These are phyloP conservation scores for Apiotrichum siamense DNA, from an alignment of 1,284 basidiomycete genomes.

Conservation along the genomic window DNA sequence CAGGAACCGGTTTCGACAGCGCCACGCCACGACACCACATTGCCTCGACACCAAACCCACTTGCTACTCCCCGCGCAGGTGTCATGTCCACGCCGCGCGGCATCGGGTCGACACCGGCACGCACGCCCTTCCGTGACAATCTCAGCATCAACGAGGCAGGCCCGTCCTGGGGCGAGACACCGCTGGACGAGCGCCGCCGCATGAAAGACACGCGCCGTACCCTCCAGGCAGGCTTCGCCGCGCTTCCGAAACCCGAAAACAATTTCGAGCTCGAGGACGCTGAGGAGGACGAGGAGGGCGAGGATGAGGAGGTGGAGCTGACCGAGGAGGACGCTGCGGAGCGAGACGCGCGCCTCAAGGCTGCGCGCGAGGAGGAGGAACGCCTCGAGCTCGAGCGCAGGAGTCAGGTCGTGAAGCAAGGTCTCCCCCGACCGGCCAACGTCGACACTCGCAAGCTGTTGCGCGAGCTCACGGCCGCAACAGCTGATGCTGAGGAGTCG, in stretches of 20 bases:
- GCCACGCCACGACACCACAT: conserved; percentile 84
- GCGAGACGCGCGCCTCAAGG: conserved; percentile 70
- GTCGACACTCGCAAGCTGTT: conserved; percentile 67
- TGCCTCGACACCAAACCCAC: conserved; percentile 89
- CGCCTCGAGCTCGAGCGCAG: conserved; percentile 70
- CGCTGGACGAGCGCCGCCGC: conserved; percentile 64
- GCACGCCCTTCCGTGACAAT: conserved; percentile 86
- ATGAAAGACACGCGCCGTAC: conserved; percentile 62
- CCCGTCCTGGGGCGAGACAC: conserved; percentile 60
- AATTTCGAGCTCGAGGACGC: conserved; percentile 94
- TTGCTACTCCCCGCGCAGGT: conserved; percentile 67
- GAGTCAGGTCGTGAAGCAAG: conserved; percentile 72
- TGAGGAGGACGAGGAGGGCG: conserved; percentile 58
- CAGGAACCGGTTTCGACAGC: conserved; percentile 79
- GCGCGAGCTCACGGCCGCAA: conserved; percentile 34
- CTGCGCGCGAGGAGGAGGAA: conserved; percentile 69
- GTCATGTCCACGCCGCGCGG: conserved; percentile 61
- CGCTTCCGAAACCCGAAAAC: conserved; percentile 87
- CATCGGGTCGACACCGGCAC: conserved; percentile 65
- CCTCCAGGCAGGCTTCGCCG: conserved; percentile 73
- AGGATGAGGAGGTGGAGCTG: conserved; percentile 46
- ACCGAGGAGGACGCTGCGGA: conserved; percentile 86
- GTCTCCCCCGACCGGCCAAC: conserved; percentile 78
- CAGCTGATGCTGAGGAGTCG: conserved; percentile 52
- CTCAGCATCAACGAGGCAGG: conserved; percentile 77